Percentiles rank a stretch among this genome's conserved stretches.
phyloP scores from a whole-genome alignment of 257 asterid genomes.

The Forsythia viridissima region DNA sequence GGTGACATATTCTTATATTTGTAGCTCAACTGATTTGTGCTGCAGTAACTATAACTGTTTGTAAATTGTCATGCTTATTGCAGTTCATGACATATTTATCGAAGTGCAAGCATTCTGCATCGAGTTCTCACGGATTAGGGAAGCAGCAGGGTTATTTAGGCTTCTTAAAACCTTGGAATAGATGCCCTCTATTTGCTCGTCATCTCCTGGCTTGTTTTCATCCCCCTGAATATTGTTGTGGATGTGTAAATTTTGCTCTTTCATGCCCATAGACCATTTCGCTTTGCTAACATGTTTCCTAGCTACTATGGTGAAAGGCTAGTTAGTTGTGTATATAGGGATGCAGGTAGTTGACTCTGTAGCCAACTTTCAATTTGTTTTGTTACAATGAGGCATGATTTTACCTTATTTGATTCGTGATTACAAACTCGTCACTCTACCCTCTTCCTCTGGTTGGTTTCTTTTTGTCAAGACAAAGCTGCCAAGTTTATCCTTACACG shows the following conservation, averaged over 20 bases:
- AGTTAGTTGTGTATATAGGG: not conserved
- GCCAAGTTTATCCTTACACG: too few species aligned
- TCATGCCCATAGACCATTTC: not conserved
- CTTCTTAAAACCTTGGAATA: constrained; percentile 83
- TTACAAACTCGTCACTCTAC: too few species aligned
- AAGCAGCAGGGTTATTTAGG: constrained; percentile 88
- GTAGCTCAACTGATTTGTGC: not conserved
- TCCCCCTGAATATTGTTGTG: not conserved
- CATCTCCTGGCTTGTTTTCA: not conserved
- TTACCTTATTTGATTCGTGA: not conserved
- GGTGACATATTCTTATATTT: not conserved
- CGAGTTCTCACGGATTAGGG: constrained; percentile 92
- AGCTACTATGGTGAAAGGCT: not conserved
- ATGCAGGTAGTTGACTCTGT: not conserved
- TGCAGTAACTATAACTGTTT: not conserved
- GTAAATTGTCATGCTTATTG: constrained; percentile 26
- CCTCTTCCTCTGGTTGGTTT: too few species aligned
- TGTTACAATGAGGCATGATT: not conserved
- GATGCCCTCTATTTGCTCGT: constrained; percentile 4
- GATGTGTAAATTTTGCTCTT: constrained; percentile 4
- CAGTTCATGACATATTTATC: constrained; percentile 90
- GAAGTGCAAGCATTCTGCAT: constrained; percentile 98
- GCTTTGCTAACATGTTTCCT: not conserved
- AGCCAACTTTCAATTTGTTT: not conserved
- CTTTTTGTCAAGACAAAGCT: too few species aligned